Conservation (phyloP, 495 filamentous ascomycete genomes). For the Tuber calosporum region DNA sequence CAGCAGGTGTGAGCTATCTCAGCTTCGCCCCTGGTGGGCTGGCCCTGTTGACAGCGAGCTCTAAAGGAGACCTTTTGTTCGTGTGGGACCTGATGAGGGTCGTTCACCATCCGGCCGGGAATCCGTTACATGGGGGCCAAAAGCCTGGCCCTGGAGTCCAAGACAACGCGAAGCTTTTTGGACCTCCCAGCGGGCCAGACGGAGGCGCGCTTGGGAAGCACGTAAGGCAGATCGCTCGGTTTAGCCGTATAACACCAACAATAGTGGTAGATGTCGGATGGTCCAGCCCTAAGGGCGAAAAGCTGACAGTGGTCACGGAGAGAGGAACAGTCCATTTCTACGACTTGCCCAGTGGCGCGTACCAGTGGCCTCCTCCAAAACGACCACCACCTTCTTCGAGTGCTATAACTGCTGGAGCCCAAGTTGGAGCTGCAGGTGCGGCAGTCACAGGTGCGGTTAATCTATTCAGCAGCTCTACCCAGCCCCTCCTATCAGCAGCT, state of each 20-base stretch:
- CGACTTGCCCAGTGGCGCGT: constrained; percentile 72
- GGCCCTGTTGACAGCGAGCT: constrained; percentile 77
- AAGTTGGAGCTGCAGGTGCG: constrained; percentile 46
- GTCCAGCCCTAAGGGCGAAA: constrained; percentile 71
- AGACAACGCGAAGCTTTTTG: constrained; percentile 4
- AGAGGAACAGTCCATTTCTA: constrained; percentile 90
- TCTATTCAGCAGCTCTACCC: constrained; percentile 61
- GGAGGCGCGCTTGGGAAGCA: constrained; percentile 44
- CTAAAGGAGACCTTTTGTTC: constrained; percentile 83
- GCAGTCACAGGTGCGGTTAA: constrained; percentile 53
- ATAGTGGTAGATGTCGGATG: constrained; percentile 84
- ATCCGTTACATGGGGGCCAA: constrained; percentile 20
- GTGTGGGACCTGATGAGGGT: constrained; percentile 85
- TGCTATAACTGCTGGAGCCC: constrained; percentile 34
- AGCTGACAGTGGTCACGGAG: constrained; percentile 77
- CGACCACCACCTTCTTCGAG: constrained; percentile 49
- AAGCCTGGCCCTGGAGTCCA: constrained; percentile 38
- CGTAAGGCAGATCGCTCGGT: constrained; percentile 77
- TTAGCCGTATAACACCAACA: constrained; percentile 82
- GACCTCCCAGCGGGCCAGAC: background rate
- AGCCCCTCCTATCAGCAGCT: constrained; percentile 52
- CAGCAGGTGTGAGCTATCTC: constrained; percentile 81
- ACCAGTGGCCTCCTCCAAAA: constrained; percentile 81
- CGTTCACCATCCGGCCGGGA: constrained; percentile 35
- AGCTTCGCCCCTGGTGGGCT: constrained; percentile 82